A percentile compares a stretch with the other conserved stretches of the same genome.
Evolutionary conservation across 768 basidiomycete genomes (phyloP).

Genomic region (Boletus patriciae): DNA sequence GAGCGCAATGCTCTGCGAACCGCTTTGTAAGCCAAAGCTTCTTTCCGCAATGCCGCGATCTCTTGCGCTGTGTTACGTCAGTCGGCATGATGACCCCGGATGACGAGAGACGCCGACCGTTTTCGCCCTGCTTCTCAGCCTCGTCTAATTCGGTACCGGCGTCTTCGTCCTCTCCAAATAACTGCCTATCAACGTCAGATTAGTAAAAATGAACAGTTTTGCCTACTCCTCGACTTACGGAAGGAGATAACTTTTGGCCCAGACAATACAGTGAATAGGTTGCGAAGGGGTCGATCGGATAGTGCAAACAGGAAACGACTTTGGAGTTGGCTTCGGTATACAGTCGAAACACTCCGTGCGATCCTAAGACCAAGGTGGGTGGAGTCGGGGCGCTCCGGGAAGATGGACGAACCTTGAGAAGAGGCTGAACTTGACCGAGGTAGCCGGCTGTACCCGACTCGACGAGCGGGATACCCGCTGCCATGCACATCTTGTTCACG

Average conservation of each 20-base stretch:
- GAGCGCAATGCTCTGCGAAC: slow-evolving; percentile 71
- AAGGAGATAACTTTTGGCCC: slow-evolving; percentile 96
- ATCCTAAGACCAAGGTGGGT: slow-evolving; percentile 49
- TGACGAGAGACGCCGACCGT: slow-evolving; percentile 52
- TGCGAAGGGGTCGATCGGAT: slow-evolving; percentile 96
- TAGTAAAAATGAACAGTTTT: background rate
- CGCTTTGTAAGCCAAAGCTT: slow-evolving; percentile 83
- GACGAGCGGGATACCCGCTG: slow-evolving; percentile 84
- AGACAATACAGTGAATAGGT: slow-evolving; percentile 98
- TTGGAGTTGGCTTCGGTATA: slow-evolving; percentile 87
- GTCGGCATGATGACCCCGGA: background rate
- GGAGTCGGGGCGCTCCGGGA: background rate
- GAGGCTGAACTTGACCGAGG: slow-evolving; percentile 93
- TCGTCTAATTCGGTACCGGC: slow-evolving; percentile 82
- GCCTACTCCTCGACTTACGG: slow-evolving; percentile 53
- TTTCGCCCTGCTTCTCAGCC: slow-evolving; percentile 91
- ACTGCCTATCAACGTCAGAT: slow-evolving; percentile 53
- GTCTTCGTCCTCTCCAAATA: slow-evolving; percentile 93
- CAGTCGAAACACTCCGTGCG: slow-evolving; percentile 96
- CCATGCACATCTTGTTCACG: slow-evolving; percentile 98
- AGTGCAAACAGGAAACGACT: slow-evolving; percentile 96
- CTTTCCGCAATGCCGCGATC: slow-evolving; percentile 85
- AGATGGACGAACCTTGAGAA: slow-evolving; percentile 64
- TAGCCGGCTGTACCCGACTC: slow-evolving; percentile 98
- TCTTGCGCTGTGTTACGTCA: slow-evolving; percentile 63